A percentile compares a stretch with the other conserved stretches of the same genome.
Evolutionary conservation across 2,329 filamentous ascomycete genomes (phyloP).

Genomic region (Colletotrichum sansevieriae): DNA sequence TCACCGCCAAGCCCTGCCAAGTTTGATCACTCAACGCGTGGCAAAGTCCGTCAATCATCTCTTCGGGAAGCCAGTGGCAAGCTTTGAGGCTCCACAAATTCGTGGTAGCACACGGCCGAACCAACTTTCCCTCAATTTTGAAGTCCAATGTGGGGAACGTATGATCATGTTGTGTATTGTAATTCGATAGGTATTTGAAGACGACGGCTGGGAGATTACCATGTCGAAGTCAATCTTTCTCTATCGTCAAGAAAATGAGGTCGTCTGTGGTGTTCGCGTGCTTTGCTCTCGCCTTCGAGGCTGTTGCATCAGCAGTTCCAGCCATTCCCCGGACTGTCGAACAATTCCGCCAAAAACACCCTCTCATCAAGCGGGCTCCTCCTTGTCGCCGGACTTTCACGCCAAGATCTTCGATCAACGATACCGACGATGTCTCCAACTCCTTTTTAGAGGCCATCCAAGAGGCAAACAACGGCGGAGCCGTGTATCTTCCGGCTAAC

Average conservation of each 20-base stretch:
- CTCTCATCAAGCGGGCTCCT: slow-evolving; percentile 47
- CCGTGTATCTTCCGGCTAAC: slow-evolving; percentile 65
- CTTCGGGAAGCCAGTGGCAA: no score
- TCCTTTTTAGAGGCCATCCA: slow-evolving; percentile 67
- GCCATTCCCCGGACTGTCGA: slow-evolving; percentile 51
- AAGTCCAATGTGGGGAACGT: no score
- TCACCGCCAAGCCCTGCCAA: no score
- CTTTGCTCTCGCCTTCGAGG: neutral
- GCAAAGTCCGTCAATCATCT: no score
- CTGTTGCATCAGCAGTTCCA: neutral
- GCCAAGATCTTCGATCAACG: slow-evolving; percentile 65
- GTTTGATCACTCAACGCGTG: no score
- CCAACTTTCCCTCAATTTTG: no score
- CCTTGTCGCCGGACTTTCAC: slow-evolving; percentile 53
- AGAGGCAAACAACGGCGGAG: slow-evolving; percentile 70
- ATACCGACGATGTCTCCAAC: slow-evolving; percentile 67
- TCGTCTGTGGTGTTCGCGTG: neutral
- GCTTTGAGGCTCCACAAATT: no score
- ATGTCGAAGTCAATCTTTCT: no score
- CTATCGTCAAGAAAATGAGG: neutral
- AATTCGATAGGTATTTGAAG: no score
- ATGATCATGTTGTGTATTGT: no score
- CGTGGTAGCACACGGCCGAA: no score
- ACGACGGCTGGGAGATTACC: no score
- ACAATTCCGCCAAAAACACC: slow-evolving; percentile 56